Evolutionary conservation across 2,329 filamentous ascomycete species (phyloP).

Genomic region (Tothia fuscella): DNA sequence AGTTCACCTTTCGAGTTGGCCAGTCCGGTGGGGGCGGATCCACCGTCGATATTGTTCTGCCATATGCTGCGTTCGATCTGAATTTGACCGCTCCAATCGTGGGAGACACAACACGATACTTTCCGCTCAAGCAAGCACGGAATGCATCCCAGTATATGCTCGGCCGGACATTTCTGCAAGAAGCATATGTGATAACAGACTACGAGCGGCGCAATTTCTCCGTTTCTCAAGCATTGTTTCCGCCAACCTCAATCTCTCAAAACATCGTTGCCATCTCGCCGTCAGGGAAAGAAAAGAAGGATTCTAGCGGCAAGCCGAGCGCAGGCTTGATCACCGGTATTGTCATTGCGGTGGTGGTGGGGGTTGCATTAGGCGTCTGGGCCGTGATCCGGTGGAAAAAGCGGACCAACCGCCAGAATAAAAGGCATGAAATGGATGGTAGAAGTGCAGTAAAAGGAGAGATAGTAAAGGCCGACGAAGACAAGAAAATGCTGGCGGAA

Average conservation of each 20-base stretch:
- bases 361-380: background rate
- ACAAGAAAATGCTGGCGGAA: too few species aligned
- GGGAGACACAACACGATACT: conserved; percentile 13
- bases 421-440: too few species aligned
- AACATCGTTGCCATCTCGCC: background rate
- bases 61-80: conserved; percentile 22
- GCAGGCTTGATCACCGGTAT: background rate
- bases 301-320: too few species aligned
- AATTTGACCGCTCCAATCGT: conserved; percentile 6
- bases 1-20: background rate
- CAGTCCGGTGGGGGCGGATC: background rate
- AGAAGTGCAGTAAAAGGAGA: too few species aligned
- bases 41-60: conserved; percentile 16
- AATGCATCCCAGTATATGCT: conserved; percentile 39
- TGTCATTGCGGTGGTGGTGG: background rate
- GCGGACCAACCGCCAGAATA: too few species aligned
- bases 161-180: conserved; percentile 58
- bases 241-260: conserved; percentile 4
- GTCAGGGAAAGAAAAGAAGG: background rate
- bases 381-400: too few species aligned
- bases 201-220: conserved; percentile 36
- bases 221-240: conserved; percentile 26
- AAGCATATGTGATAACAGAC: conserved; percentile 43
- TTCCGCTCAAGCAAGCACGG: conserved; percentile 17
- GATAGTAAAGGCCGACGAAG: too few species aligned